Evolutionary conservation across 2,329 filamentous ascomycete species (phyloP).

Genomic region (Ophiostoma ulmi): DNA sequence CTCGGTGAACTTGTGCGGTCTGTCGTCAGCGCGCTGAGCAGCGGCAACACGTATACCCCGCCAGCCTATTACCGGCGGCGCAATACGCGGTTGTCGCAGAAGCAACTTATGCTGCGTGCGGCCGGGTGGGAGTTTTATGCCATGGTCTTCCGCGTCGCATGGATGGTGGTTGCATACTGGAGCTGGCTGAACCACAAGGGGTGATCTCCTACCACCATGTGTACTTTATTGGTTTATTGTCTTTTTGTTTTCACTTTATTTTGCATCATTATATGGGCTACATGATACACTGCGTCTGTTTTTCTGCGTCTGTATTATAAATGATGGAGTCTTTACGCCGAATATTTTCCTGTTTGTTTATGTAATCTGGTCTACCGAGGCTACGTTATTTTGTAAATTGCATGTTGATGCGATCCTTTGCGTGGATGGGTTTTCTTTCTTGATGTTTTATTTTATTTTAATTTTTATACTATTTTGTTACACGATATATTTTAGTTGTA

Average conservation of each 20-base stretch:
- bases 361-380: not conserved
- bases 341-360: not conserved
- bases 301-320: not conserved
- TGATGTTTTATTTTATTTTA: not conserved
- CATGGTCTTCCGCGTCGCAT: slow-evolving; percentile 57
- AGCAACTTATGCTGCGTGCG: slow-evolving; percentile 10
- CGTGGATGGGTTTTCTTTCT: too few relatives aligned
- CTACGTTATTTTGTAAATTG: not conserved
- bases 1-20: not conserved
- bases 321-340: too few relatives aligned
- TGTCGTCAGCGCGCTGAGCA: slow-evolving; percentile 28
- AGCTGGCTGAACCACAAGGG: slow-evolving; percentile 61
- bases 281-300: not conserved
- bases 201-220: slow-evolving; percentile 5
- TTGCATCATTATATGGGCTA: not conserved
- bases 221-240: not conserved
- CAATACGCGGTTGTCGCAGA: slow-evolving; percentile 34
- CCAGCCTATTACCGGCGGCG: slow-evolving; percentile 32
- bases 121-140: slow-evolving; percentile 57
- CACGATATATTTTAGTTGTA: not conserved
- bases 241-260: not conserved
- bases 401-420: not conserved
- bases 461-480: not conserved
- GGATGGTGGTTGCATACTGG: slow-evolving; percentile 61
- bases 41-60: slow-evolving; percentile 22